Conservation (phyloP, 495 filamentous ascomycete genomes). For the Staphylotrichum tortipilum region DNA sequence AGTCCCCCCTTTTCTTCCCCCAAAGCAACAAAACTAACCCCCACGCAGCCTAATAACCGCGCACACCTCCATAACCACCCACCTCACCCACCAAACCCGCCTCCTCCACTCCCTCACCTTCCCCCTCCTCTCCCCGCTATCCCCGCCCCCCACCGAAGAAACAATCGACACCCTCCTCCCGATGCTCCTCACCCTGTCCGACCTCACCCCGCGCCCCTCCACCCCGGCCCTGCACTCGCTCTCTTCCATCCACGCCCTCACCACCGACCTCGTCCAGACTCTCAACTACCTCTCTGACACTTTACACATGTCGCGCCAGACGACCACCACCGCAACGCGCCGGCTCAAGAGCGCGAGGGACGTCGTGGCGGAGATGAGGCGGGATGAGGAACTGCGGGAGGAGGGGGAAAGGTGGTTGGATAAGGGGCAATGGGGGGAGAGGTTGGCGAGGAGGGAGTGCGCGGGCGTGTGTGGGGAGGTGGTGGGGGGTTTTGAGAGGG, state of each 20-base stretch:
- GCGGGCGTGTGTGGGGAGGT: slow-evolving; percentile 73
- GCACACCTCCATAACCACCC: slow-evolving; percentile 73
- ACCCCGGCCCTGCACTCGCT: slow-evolving; percentile 48
- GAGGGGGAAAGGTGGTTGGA: slow-evolving; percentile 74
- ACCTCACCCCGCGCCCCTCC: slow-evolving; percentile 47
- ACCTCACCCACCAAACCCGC: slow-evolving; percentile 77
- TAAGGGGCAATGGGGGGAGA: slow-evolving; percentile 69
- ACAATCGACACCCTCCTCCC: slow-evolving; percentile 59
- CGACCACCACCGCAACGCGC: slow-evolving; percentile 67
- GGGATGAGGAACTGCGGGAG: slow-evolving; percentile 72
- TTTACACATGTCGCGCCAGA: slow-evolving; percentile 87
- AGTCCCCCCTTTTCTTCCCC: slow-evolving; percentile 15
- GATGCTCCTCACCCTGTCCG: slow-evolving; percentile 47
- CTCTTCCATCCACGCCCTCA: slow-evolving; percentile 54
- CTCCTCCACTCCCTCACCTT: slow-evolving; percentile 72
- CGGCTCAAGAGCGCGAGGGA: slow-evolving; percentile 67
- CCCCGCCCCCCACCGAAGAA: slow-evolving; percentile 45
- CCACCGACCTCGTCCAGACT: slow-evolving; percentile 66
- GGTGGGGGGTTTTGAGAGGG: slow-evolving; percentile 81
- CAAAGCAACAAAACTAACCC: slow-evolving; percentile 6
- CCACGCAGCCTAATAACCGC: slow-evolving; percentile 68
- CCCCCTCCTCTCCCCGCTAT: slow-evolving; percentile 55
- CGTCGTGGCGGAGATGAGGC: slow-evolving; percentile 70
- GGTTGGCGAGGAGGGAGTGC: slow-evolving; percentile 65
- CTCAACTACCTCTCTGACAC: slow-evolving; percentile 84